These are phyloP conservation scores for Suillus alpinus DNA, from an alignment of 768 basidiomycete species.

Conservation along the genomic window DNA sequence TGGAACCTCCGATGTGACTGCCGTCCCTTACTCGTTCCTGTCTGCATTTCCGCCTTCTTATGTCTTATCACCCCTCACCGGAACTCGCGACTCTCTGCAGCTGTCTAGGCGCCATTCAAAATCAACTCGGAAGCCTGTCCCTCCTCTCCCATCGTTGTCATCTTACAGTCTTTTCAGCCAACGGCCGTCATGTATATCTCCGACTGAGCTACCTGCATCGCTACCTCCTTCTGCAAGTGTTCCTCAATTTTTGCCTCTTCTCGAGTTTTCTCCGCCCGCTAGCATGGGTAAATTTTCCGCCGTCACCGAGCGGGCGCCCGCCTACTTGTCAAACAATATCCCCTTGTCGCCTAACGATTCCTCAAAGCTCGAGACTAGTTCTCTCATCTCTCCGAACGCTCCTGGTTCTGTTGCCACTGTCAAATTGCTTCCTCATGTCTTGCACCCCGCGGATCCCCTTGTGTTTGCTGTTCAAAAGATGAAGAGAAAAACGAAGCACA, in stretches of 20 bases:
- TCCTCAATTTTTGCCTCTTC: constrained; percentile 11
- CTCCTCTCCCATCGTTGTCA: constrained; percentile 23
- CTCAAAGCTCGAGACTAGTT: neutral
- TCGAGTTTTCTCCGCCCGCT: constrained; percentile 20
- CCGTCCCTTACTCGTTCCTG: constrained; percentile 22
- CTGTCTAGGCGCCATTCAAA: constrained; percentile 16
- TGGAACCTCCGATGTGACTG: constrained; percentile 9
- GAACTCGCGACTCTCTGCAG: constrained; percentile 29
- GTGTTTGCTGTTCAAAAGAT: constrained; percentile 5
- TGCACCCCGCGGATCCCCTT: neutral
- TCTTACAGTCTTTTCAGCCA: constrained; percentile 5
- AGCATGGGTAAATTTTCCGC: constrained; percentile 8
- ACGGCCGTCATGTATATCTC: neutral
- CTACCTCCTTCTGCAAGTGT: neutral
- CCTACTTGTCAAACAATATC: neutral
- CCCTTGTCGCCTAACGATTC: neutral
- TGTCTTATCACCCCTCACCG: constrained; percentile 20
- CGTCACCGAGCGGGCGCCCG: constrained; percentile 1
- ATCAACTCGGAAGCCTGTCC: constrained; percentile 13
- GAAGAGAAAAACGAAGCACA: constrained; percentile 4
- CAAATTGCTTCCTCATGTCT: neutral
- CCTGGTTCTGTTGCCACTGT: neutral
- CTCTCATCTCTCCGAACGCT: neutral
- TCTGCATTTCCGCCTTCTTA: constrained; percentile 18
- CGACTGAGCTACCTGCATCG: neutral